A percentile compares a stretch with the other conserved stretches of the same genome.
These are phyloP conservation scores for Tubosaeta brunneosetosa DNA, from an alignment of 768 basidiomycete genomes.

Conservation along the genomic window DNA sequence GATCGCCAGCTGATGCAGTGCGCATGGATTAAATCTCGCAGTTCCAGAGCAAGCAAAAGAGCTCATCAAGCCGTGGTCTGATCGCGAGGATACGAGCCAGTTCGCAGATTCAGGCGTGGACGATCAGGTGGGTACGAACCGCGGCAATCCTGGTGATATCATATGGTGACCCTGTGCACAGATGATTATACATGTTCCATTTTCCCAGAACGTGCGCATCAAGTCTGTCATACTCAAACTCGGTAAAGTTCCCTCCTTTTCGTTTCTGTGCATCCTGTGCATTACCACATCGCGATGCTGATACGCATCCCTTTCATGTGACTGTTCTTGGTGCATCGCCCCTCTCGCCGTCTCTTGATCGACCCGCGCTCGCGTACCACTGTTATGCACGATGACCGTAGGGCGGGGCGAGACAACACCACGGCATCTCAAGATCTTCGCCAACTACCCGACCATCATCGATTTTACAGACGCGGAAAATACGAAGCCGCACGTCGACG, in stretches of 20 bases:
- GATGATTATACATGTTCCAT: slow-evolving; percentile 81
- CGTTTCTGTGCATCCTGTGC: slow-evolving; percentile 6
- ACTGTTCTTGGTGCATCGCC: slow-evolving; percentile 3
- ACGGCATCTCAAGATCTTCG: slow-evolving; percentile 68
- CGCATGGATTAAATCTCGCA: slow-evolving; percentile 74
- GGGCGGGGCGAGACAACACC: slow-evolving; percentile 78
- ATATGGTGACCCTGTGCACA: slow-evolving; percentile 28
- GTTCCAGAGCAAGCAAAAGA: slow-evolving; percentile 77
- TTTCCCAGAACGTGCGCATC: slow-evolving; percentile 71
- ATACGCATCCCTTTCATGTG: slow-evolving; percentile 5
- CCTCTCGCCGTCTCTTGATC: neutral
- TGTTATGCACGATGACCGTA: slow-evolving; percentile 22
- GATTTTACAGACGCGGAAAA: slow-evolving; percentile 73
- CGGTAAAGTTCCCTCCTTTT: slow-evolving; percentile 40
- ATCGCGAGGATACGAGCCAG: slow-evolving; percentile 60
- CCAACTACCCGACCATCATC: slow-evolving; percentile 68
- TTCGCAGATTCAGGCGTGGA: slow-evolving; percentile 80
- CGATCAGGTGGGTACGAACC: slow-evolving; percentile 57
- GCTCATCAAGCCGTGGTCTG: slow-evolving; percentile 78
- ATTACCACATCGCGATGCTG: slow-evolving; percentile 9
- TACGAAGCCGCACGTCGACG: slow-evolving; percentile 65
- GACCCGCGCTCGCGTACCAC: slow-evolving; percentile 3
- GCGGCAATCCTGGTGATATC: slow-evolving; percentile 5
- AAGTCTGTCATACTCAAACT: slow-evolving; percentile 72
- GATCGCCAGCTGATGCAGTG: slow-evolving; percentile 37